Conservation (phyloP, 768 basidiomycete genomes). For the Cubamyces lactineus region DNA sequence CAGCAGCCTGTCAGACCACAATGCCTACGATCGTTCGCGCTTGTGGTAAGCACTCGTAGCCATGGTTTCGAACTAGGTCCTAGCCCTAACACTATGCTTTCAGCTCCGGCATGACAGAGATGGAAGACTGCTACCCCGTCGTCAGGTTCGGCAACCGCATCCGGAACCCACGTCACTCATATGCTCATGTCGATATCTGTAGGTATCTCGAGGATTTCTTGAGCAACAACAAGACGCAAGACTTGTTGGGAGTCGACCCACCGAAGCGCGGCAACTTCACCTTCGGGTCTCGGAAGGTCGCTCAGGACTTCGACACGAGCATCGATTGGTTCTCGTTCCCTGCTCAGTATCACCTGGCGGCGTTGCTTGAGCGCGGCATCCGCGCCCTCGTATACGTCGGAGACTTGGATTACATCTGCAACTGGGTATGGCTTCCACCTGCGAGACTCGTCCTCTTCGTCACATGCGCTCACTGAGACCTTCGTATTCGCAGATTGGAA, state of each 20-base stretch:
- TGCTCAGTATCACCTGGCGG: slow-evolving; percentile 46
- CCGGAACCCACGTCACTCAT: neutral
- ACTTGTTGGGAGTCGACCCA: slow-evolving; percentile 62
- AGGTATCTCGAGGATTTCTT: slow-evolving; percentile 66
- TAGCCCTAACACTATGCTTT: neutral
- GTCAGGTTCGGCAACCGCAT: slow-evolving; percentile 32
- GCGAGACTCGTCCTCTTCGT: neutral
- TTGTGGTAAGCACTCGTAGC: slow-evolving; percentile 2
- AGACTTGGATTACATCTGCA: slow-evolving; percentile 57
- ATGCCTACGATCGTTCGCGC: slow-evolving; percentile 16
- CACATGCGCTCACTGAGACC: neutral
- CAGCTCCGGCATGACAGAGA: slow-evolving; percentile 44
- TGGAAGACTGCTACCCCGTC: slow-evolving; percentile 63
- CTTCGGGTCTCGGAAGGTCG: slow-evolving; percentile 46
- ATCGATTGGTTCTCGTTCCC: slow-evolving; percentile 41
- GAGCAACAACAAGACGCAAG: slow-evolving; percentile 55
- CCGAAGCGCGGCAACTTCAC: slow-evolving; percentile 42
- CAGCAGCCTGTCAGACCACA: neutral
- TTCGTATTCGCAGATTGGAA: slow-evolving; percentile 46
- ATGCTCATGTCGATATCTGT: neutral
- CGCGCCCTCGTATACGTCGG: slow-evolving; percentile 57
- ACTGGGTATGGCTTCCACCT: slow-evolving; percentile 50
- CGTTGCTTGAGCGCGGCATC: slow-evolving; percentile 55
- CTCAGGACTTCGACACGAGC: slow-evolving; percentile 45
- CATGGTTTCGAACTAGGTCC: too few relatives aligned